These are phyloP conservation scores for Acanthamoeba quina DNA, from an alignment of 208 protist genomes.

Conservation along the genomic window DNA sequence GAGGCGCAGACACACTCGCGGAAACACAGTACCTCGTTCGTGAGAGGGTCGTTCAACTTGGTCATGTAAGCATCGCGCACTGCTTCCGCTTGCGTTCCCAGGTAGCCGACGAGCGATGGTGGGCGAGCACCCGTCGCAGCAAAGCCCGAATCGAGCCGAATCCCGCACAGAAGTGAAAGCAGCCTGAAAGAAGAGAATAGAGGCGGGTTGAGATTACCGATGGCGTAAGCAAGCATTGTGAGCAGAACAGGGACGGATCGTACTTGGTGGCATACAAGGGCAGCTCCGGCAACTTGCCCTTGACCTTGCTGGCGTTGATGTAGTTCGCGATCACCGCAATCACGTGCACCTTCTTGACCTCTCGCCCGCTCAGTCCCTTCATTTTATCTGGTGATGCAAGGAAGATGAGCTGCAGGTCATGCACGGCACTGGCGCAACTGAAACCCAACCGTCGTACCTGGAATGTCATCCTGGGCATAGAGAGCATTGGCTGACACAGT, in stretches of 20 bases:
- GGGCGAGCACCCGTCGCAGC: slow-evolving; percentile 12
- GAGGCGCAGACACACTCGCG: background rate
- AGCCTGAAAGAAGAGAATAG: background rate
- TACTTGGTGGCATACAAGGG: background rate
- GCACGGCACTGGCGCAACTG: too few species aligned
- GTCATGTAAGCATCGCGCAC: slow-evolving; percentile 31
- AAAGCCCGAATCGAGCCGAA: background rate
- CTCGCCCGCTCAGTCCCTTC: background rate
- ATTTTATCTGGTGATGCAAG: background rate
- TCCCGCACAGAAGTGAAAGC: slow-evolving; percentile 49
- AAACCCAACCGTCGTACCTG: background rate
- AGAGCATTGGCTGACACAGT: background rate
- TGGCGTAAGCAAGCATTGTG: too few species aligned
- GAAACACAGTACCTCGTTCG: background rate
- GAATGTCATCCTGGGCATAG: background rate
- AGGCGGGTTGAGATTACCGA: background rate
- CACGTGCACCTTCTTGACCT: background rate
- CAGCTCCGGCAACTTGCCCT: background rate
- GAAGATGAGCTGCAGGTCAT: too few species aligned
- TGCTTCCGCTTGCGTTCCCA: slow-evolving; percentile 22
- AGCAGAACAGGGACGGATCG: background rate
- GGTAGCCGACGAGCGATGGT: slow-evolving; percentile 50
- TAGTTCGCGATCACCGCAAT: background rate
- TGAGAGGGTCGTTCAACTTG: slow-evolving; percentile 14
- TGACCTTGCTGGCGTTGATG: background rate